phyloP scores from a whole-genome alignment of 345 rosid species.

The Moricandia arvensis region DNA sequence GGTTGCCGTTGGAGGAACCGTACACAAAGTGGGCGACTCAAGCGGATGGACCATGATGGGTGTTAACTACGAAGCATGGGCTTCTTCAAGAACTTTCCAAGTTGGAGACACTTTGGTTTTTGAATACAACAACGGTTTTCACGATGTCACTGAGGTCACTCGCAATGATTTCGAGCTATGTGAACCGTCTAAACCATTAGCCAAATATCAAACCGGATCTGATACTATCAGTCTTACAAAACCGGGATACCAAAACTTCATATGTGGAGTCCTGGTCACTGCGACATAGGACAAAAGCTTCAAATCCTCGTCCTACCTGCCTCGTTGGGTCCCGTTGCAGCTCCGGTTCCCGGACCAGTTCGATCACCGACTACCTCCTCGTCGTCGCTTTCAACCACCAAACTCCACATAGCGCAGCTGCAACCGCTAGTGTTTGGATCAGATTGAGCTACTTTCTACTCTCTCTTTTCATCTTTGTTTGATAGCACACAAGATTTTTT shows the following conservation, averaged over 20 bases:
- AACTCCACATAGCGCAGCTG: neutral
- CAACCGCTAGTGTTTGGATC: neutral
- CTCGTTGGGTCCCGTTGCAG: neutral
- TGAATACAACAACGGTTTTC: conserved; percentile 1
- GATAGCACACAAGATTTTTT: neutral
- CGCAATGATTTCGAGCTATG: neutral
- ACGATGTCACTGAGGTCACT: conserved; percentile 13
- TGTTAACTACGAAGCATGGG: conserved; percentile 4
- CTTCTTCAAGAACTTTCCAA: conserved; percentile 16
- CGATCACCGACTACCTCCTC: neutral
- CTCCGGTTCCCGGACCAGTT: neutral
- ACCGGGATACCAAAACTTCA: conserved; percentile 8
- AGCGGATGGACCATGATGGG: conserved; percentile 1
- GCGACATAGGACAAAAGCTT: neutral
- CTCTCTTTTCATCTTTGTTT: neutral
- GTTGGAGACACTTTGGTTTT: conserved; percentile 26
- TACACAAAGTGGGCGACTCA: neutral
- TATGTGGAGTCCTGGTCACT: conserved; percentile 19
- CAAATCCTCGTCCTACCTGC: neutral
- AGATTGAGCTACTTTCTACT: neutral
- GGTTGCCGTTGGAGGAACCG: neutral
- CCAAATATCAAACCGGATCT: neutral
- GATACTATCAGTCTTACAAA: neutral
- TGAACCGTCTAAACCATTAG: neutral
- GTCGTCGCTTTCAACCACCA: neutral